These are phyloP conservation scores for Daldinia concentrica DNA, from an alignment of 495 filamentous ascomycete species.

Conservation along the genomic window DNA sequence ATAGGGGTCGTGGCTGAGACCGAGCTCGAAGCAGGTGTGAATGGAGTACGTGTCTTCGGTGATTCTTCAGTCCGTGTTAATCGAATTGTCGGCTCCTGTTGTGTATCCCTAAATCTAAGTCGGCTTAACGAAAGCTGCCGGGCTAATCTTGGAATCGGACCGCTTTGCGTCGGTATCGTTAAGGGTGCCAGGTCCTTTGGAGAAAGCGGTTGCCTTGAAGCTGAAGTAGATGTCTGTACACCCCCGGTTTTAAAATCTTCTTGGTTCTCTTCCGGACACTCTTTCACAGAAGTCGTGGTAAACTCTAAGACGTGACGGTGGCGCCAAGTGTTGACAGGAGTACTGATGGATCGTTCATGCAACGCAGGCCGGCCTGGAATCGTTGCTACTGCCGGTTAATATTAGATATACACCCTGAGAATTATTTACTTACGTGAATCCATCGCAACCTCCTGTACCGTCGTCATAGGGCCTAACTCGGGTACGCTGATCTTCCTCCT, in stretches of 20 bases:
- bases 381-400: slow-evolving; percentile 65
- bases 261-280: slow-evolving; percentile 40
- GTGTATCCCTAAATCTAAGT: slow-evolving; percentile 53
- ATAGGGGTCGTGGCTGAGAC: slow-evolving; percentile 52
- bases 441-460: slow-evolving; percentile 71
- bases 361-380: slow-evolving; percentile 74
- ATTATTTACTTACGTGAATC: slow-evolving; percentile 74
- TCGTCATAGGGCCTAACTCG: slow-evolving; percentile 73
- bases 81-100: slow-evolving; percentile 47
- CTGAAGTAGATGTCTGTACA: slow-evolving; percentile 27
- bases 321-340: slow-evolving; percentile 63
- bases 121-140: slow-evolving; percentile 51
- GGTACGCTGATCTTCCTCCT: slow-evolving; percentile 70
- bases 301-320: slow-evolving; percentile 55
- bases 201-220: slow-evolving; percentile 55
- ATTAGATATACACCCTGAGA: neutral
- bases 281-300: slow-evolving; percentile 45
- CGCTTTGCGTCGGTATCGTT: slow-evolving; percentile 58
- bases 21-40: slow-evolving; percentile 54
- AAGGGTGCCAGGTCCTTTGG: slow-evolving; percentile 61
- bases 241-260: slow-evolving; percentile 25
- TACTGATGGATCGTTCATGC: slow-evolving; percentile 73
- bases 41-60: slow-evolving; percentile 55
- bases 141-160: slow-evolving; percentile 48
- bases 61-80: slow-evolving; percentile 55